phyloP scores from a whole-genome alignment of 1,284 basidiomycete species.

The Singerocomus inundabilis region DNA sequence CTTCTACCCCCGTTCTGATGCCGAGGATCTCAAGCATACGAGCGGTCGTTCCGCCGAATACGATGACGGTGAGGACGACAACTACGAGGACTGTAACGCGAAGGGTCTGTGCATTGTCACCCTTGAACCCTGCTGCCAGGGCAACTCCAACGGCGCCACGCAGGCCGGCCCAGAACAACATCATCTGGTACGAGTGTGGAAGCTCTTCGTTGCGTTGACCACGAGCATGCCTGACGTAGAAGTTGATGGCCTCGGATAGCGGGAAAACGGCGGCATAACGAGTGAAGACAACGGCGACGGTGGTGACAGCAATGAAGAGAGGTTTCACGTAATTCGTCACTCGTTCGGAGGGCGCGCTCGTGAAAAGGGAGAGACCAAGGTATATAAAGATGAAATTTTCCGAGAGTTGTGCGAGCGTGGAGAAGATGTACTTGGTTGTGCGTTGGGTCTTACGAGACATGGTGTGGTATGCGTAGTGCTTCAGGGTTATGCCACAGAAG shows the following conservation, averaged over 20 bases:
- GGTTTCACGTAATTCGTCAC: slow-evolving; percentile 91
- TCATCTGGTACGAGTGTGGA: slow-evolving; percentile 96
- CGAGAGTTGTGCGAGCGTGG: slow-evolving; percentile 87
- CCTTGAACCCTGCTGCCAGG: slow-evolving; percentile 92
- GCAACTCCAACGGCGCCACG: slow-evolving; percentile 97
- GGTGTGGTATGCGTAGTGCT: slow-evolving; percentile 99
- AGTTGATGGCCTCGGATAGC: slow-evolving; percentile 92
- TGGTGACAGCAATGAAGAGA: slow-evolving; percentile 89
- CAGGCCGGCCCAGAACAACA: slow-evolving; percentile 98
- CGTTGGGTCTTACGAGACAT: slow-evolving; percentile 96
- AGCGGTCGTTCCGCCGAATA: slow-evolving; percentile 96
- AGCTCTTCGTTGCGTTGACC: slow-evolving; percentile 86
- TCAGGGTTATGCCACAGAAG: slow-evolving; percentile 98
- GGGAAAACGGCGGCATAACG: slow-evolving; percentile 97
- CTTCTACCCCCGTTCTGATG: slow-evolving; percentile 93
- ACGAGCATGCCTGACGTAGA: slow-evolving; percentile 79
- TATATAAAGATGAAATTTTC: slow-evolving; percentile 99
- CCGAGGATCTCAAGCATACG: slow-evolving; percentile 98
- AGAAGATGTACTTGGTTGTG: slow-evolving; percentile 95
- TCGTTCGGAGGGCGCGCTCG: slow-evolving; percentile 71
- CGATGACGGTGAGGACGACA: slow-evolving; percentile 91
- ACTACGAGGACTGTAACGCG: slow-evolving; percentile 94
- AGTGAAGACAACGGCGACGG: slow-evolving; percentile 89
- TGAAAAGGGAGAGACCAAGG: slow-evolving; percentile 95
- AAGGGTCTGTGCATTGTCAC: slow-evolving; percentile 86